These are phyloP conservation scores for Leccinum glutinopallens DNA, from an alignment of 1,284 basidiomycete genomes.

Conservation along the genomic window DNA sequence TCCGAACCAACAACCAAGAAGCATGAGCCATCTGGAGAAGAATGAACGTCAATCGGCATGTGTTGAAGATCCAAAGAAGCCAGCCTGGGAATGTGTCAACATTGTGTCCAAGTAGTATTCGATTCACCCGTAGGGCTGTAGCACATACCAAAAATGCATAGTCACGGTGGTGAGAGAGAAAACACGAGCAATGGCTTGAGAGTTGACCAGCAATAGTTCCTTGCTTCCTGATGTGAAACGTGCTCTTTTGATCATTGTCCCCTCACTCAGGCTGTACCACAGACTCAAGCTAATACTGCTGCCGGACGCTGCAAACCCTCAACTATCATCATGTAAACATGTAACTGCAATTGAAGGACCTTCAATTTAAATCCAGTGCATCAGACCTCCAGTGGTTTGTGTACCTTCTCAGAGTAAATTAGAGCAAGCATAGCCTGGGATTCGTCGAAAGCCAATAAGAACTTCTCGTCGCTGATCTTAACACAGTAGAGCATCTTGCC, in stretches of 20 bases:
- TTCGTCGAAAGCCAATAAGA: constrained; percentile 53
- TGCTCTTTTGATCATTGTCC: constrained; percentile 37
- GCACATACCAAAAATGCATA: constrained; percentile 52
- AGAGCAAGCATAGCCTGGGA: constrained; percentile 47
- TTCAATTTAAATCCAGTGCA: constrained; percentile 7
- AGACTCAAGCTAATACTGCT: constrained; percentile 41
- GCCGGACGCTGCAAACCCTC: constrained; percentile 42
- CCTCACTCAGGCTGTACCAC: constrained; percentile 49
- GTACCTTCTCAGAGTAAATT: constrained; percentile 44
- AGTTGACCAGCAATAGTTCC: constrained; percentile 54
- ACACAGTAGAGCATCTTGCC: constrained; percentile 42
- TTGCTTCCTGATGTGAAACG: constrained; percentile 49
- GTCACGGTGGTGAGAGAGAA: constrained; percentile 48
- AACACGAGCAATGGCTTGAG: constrained; percentile 42
- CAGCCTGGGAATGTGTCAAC: constrained; percentile 38
- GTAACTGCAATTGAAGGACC: constrained; percentile 38
- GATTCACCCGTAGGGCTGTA: not conserved
- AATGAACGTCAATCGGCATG: constrained; percentile 39
- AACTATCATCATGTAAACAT: constrained; percentile 47
- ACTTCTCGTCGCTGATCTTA: constrained; percentile 47
- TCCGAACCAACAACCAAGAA: constrained; percentile 40
- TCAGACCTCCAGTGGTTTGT: not conserved
- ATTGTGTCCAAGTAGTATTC: not conserved
- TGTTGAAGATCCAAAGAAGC: constrained; percentile 44
- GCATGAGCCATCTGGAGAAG: constrained; percentile 59